A percentile compares a stretch with the other conserved stretches of the same genome.
phyloP scores from a whole-genome alignment of 768 basidiomycete species.

The Rhodocollybia butyracea region DNA sequence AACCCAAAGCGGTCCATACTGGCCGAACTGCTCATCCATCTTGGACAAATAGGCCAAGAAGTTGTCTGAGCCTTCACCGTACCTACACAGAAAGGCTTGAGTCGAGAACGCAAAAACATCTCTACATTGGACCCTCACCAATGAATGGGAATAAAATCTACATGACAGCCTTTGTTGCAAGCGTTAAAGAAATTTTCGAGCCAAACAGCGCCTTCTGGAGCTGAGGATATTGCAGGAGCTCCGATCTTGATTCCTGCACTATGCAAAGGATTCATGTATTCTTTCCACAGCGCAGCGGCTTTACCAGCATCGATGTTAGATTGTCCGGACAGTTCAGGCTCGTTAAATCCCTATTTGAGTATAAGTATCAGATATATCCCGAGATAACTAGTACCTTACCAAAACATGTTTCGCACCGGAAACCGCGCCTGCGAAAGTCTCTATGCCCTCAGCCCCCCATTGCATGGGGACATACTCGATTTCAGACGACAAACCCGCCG shows the following conservation, averaged over 20 bases:
- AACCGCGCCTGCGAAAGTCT: not conserved
- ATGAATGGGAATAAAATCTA: constrained; percentile 34
- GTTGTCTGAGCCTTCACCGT: constrained; percentile 27
- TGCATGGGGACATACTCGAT: constrained; percentile 6
- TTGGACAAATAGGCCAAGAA: constrained; percentile 31
- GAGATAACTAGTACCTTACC: not conserved
- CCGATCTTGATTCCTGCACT: constrained; percentile 28
- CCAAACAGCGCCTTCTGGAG: constrained; percentile 28
- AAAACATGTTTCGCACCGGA: not conserved
- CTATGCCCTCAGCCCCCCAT: not conserved
- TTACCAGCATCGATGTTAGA: constrained; percentile 27
- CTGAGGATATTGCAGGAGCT: constrained; percentile 32
- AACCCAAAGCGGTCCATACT: constrained; percentile 30
- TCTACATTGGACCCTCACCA: constrained; percentile 20
- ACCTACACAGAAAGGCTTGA: constrained; percentile 13
- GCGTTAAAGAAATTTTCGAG: constrained; percentile 29
- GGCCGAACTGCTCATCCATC: constrained; percentile 30
- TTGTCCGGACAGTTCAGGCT: constrained; percentile 30
- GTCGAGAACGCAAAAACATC: not conserved
- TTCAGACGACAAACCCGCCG: not conserved
- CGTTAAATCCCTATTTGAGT: constrained; percentile 31
- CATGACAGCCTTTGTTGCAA: constrained; percentile 28
- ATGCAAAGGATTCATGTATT: constrained; percentile 33
- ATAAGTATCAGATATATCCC: not conserved
- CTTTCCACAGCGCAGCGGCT: constrained; percentile 32